A percentile compares a stretch with the other conserved stretches of the same genome.
phyloP scores from a whole-genome alignment of 169 alveolate genomes.

The Babesia ovata region DNA sequence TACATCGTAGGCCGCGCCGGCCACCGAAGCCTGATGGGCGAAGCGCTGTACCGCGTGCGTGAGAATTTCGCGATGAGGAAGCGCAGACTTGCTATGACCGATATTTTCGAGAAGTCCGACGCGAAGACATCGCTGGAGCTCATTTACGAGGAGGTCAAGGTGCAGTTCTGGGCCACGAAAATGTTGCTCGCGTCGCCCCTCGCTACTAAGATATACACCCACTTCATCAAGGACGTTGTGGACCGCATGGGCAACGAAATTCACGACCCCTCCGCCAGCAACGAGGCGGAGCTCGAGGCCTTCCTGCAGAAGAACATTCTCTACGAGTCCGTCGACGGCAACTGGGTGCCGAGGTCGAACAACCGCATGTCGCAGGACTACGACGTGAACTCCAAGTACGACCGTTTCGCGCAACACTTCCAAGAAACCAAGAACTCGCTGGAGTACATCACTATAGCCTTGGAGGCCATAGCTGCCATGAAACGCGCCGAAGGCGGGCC shows the following conservation, averaged over 20 bases:
- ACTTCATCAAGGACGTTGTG: conserved; percentile 79
- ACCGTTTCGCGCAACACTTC: conserved; percentile 57
- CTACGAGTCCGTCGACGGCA: conserved; percentile 66
- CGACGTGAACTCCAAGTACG: conserved; percentile 69
- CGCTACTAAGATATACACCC: conserved; percentile 82
- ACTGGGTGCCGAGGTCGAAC: conserved; percentile 54
- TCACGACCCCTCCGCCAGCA: conserved; percentile 49
- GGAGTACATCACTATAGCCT: conserved; percentile 64
- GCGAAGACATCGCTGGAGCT: conserved; percentile 75
- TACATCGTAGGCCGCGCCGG: conserved; percentile 77
- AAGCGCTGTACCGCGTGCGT: conserved; percentile 69
- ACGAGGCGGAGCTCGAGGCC: conserved; percentile 67
- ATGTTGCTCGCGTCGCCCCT: conserved; percentile 84
- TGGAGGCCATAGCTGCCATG: conserved; percentile 55
- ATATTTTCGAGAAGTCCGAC: conserved; percentile 72
- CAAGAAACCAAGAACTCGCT: conserved; percentile 47
- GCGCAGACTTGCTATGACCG: conserved; percentile 75
- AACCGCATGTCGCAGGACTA: conserved; percentile 63
- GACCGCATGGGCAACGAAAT: conserved; percentile 35
- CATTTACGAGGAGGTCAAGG: conserved; percentile 81
- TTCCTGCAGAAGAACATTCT: conserved; percentile 62
- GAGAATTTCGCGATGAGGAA: conserved; percentile 77
- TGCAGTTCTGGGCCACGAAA: conserved; percentile 86
- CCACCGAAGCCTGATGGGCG: conserved; percentile 73
- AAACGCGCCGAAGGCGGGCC: conserved; percentile 63